Percentiles rank a stretch among this genome's conserved stretches.
phyloP scores from a whole-genome alignment of 2,329 filamentous ascomycete genomes.

The Beauveria sp. region DNA sequence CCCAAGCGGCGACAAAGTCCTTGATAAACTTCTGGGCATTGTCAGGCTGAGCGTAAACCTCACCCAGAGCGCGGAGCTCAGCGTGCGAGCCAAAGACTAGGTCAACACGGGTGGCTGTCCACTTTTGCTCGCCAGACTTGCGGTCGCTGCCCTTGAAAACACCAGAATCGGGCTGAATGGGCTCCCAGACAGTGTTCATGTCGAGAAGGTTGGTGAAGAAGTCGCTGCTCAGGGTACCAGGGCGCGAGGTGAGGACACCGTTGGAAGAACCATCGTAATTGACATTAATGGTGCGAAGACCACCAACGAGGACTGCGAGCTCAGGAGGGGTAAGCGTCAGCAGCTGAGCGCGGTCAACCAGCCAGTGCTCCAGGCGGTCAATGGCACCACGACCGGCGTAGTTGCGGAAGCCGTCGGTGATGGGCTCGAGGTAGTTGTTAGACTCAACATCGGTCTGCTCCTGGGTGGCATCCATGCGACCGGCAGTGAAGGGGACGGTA shows the following conservation, averaged over 20 bases:
- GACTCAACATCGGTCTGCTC: conserved; percentile 63
- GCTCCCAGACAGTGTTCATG: conserved; percentile 52
- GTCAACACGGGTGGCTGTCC: conserved; percentile 61
- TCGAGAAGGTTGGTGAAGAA: conserved; percentile 78
- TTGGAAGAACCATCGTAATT: conserved; percentile 63
- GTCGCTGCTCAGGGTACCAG: conserved; percentile 67
- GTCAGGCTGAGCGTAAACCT: conserved; percentile 59
- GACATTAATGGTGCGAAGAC: conserved; percentile 59
- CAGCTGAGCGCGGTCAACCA: conserved; percentile 64
- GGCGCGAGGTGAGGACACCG: conserved; percentile 61
- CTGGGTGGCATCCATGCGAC: conserved; percentile 62
- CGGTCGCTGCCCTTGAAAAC: conserved; percentile 57
- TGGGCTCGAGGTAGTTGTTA: conserved; percentile 59
- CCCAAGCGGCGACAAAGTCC: conserved; percentile 66
- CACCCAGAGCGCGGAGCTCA: conserved; percentile 62
- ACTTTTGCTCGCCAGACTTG: conserved; percentile 58
- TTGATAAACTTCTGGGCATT: conserved; percentile 56
- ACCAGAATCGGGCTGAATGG: conserved; percentile 38
- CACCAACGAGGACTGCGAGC: conserved; percentile 62
- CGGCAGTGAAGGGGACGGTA: conserved; percentile 63
- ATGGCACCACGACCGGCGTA: conserved; percentile 57
- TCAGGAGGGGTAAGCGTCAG: conserved; percentile 65
- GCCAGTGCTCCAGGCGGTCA: conserved; percentile 58
- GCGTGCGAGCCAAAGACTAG: conserved; percentile 67
- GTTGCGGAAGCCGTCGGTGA: conserved; percentile 73